Percentiles rank a stretch among this genome's conserved stretches.
Evolutionary conservation across 352 stramenopile species (phyloP).

Genomic region (Elongisporangium undulatum): DNA sequence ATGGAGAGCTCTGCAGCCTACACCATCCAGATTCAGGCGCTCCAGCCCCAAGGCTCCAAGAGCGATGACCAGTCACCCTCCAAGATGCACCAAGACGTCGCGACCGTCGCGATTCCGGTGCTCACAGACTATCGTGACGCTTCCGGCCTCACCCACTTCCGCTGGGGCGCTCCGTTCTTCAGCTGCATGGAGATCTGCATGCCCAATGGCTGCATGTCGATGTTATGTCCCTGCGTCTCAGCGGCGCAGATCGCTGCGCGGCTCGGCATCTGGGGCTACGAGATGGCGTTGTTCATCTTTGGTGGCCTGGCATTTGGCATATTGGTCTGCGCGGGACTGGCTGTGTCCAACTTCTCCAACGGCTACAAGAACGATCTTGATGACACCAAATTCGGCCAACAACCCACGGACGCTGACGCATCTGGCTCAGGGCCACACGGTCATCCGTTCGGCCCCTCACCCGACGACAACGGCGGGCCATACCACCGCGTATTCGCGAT

Average conservation of each 20-base stretch:
- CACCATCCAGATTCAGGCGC: not conserved
- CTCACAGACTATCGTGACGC: not conserved
- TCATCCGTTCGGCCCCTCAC: not conserved
- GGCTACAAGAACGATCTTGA: constrained; percentile 7
- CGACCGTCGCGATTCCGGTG: not conserved
- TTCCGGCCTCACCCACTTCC: not conserved
- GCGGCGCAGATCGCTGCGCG: constrained; percentile 30
- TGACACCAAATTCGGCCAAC: not conserved
- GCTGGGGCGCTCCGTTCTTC: constrained; percentile 24
- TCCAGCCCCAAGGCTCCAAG: not conserved
- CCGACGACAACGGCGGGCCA: not conserved
- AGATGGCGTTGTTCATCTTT: constrained; percentile 21
- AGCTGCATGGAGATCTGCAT: constrained; percentile 33
- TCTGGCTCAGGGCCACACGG: not conserved
- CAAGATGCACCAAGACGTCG: not conserved
- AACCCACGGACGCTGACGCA: not conserved
- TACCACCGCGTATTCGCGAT: not conserved
- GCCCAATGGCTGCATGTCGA: constrained; percentile 45
- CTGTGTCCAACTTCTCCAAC: constrained; percentile 2
- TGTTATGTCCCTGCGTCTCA: constrained; percentile 33
- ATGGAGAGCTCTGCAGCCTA: not conserved
- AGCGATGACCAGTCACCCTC: not conserved
- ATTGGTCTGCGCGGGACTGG: constrained; percentile 27
- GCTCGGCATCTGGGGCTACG: constrained; percentile 24
- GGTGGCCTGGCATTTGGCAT: constrained; percentile 29